Conservation (phyloP, 208 protist species). For the Blastocrithidia nonstop region DNA sequence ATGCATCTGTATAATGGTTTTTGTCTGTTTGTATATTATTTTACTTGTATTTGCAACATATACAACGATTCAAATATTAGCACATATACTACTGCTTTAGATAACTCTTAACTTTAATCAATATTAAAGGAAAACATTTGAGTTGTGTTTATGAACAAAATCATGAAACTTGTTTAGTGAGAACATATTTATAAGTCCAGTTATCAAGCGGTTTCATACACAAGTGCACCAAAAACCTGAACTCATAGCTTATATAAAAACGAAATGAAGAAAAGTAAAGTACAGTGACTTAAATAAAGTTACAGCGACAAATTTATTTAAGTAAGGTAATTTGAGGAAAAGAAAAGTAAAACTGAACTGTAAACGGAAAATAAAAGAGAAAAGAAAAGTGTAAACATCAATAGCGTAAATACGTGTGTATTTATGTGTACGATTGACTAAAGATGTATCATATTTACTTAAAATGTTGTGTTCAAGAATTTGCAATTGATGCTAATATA, state of each 20-base stretch:
- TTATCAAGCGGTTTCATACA: too few relatives aligned
- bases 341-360: conserved; percentile 1
- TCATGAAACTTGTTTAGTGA: conserved; percentile 1
- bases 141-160: too few relatives aligned
- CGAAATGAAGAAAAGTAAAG: conserved; percentile 5
- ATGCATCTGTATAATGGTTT: background rate
- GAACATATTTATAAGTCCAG: too few relatives aligned
- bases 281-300: conserved; percentile 1
- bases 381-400: conserved; percentile 1
- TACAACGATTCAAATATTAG: background rate
- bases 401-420: too few relatives aligned
- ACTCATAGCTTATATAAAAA: conserved; percentile 3
- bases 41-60: background rate
- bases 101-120: too few relatives aligned
- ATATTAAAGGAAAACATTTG: too few relatives aligned
- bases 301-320: background rate
- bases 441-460: too few relatives aligned
- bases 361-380: conserved; percentile 2
- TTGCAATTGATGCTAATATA: too few relatives aligned
- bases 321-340: conserved; percentile 1
- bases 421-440: too few relatives aligned
- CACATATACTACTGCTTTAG: background rate
- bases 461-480: too few relatives aligned
- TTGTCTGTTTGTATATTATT: background rate
- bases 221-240: too few relatives aligned